Evolutionary conservation across 2,329 filamentous ascomycete species (phyloP).

Genomic region (Juglanconis oblonga): DNA sequence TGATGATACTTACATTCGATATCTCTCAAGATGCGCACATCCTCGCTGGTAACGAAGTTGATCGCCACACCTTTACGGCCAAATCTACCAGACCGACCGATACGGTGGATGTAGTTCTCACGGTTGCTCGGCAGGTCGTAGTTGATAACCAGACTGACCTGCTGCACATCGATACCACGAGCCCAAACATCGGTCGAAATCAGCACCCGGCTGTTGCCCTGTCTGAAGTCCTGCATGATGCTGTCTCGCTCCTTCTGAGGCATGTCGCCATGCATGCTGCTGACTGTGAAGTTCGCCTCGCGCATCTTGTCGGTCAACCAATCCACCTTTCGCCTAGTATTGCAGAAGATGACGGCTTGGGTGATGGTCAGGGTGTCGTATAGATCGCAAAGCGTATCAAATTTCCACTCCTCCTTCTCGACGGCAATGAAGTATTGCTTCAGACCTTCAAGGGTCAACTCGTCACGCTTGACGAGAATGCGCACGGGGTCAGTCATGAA

Average conservation of each 20-base stretch:
- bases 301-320: slow-evolving; percentile 99
- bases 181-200: slow-evolving; percentile 97
- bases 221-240: slow-evolving; percentile 99
- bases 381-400: slow-evolving; percentile 96
- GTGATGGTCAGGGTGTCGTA: slow-evolving; percentile 99
- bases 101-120: slow-evolving; percentile 99
- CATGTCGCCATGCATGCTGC: slow-evolving; percentile 99
- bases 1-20: slow-evolving; percentile 67
- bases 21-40: slow-evolving; percentile 99
- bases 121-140: slow-evolving; percentile 98
- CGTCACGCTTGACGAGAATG: slow-evolving; percentile 99
- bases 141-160: slow-evolving; percentile 99
- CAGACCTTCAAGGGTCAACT: slow-evolving; percentile 99
- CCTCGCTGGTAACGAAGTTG: slow-evolving; percentile 99
- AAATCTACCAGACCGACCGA: slow-evolving; percentile 99
- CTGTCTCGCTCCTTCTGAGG: slow-evolving; percentile 95
- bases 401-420: slow-evolving; percentile 99
- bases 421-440: slow-evolving; percentile 99
- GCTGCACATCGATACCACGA: slow-evolving; percentile 99
- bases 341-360: slow-evolving; percentile 99
- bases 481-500: slow-evolving; percentile 99
- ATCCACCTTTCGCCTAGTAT: slow-evolving; percentile 99
- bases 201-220: slow-evolving; percentile 94
- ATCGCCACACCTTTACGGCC: slow-evolving; percentile 99
- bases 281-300: slow-evolving; percentile 97